phyloP scores from a whole-genome alignment of 495 filamentous ascomycete species.

The Astrocystis sublimbata region DNA sequence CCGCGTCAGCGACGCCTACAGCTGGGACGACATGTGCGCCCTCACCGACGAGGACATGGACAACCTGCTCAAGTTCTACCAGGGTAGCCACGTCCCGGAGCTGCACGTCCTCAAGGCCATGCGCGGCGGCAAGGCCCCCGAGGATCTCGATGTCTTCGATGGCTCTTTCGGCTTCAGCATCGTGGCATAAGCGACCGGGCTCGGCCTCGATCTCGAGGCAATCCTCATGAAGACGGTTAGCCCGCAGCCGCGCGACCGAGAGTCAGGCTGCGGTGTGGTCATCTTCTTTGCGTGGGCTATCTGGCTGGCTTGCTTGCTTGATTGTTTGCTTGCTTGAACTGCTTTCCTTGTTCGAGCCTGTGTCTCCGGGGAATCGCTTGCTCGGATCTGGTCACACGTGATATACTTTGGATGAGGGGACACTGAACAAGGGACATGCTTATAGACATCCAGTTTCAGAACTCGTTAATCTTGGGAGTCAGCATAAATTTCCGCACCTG shows the following conservation, averaged over 20 bases:
- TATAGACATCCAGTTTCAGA: neutral
- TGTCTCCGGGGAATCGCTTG: neutral
- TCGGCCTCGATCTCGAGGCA: neutral
- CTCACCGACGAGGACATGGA: slow-evolving; percentile 88
- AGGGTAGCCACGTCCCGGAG: slow-evolving; percentile 48
- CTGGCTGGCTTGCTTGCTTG: no score
- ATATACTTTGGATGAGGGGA: no score
- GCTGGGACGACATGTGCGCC: slow-evolving; percentile 78
- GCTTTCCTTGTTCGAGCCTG: neutral
- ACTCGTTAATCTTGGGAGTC: neutral
- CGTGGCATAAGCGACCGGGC: slow-evolving; percentile 41
- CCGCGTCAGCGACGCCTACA: slow-evolving; percentile 84
- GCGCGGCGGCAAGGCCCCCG: slow-evolving; percentile 48
- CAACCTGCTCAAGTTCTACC: slow-evolving; percentile 68
- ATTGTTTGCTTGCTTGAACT: neutral
- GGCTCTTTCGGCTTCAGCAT: slow-evolving; percentile 61
- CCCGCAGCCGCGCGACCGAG: neutral
- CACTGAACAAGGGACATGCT: neutral
- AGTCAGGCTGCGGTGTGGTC: no score
- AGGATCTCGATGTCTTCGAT: slow-evolving; percentile 54
- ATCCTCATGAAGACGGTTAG: no score
- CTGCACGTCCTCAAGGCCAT: slow-evolving; percentile 50
- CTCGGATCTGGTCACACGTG: neutral
- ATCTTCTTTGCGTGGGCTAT: no score
- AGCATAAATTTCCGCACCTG: neutral